Evolutionary conservation across 352 stramenopile genomes (phyloP).

Genomic region (Pythium brassicae): DNA sequence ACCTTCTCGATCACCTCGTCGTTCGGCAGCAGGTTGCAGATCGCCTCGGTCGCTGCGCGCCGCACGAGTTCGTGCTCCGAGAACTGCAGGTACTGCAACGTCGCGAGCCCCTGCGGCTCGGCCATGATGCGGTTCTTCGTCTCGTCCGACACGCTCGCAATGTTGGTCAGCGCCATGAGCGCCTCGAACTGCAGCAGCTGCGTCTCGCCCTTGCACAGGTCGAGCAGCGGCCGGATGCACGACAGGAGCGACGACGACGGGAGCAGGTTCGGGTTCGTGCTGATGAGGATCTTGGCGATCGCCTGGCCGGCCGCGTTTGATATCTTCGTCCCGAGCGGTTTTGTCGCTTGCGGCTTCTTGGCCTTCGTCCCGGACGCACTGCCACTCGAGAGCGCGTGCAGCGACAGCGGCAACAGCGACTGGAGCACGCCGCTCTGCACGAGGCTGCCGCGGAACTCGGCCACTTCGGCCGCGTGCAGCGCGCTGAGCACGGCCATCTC

Average conservation of each 20-base stretch:
- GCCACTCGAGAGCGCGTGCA: slow-evolving; percentile 10
- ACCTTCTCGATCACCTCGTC: slow-evolving; percentile 91
- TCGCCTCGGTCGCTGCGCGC: slow-evolving; percentile 93
- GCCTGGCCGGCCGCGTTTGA: slow-evolving; percentile 87
- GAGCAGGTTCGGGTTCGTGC: slow-evolving; percentile 93
- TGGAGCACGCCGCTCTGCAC: slow-evolving; percentile 81
- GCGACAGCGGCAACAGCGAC: slow-evolving; percentile 58
- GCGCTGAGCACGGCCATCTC: slow-evolving; percentile 72
- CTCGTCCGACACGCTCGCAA: slow-evolving; percentile 91
- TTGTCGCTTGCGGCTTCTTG: slow-evolving; percentile 31
- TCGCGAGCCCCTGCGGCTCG: slow-evolving; percentile 65
- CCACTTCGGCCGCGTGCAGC: slow-evolving; percentile 59
- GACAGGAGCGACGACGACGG: slow-evolving; percentile 74
- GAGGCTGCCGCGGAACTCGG: slow-evolving; percentile 62
- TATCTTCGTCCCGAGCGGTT: slow-evolving; percentile 78
- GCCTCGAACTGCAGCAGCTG: slow-evolving; percentile 89
- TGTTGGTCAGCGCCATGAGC: slow-evolving; percentile 97
- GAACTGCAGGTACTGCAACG: slow-evolving; percentile 92
- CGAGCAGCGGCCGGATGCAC: slow-evolving; percentile 83
- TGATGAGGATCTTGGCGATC: slow-evolving; percentile 96
- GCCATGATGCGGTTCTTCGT: slow-evolving; percentile 89
- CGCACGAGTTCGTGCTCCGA: slow-evolving; percentile 96
- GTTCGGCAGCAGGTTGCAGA: slow-evolving; percentile 96
- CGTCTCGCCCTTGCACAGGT: slow-evolving; percentile 94
- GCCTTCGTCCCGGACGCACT: slow-evolving; percentile 9